Percentiles rank a stretch among this genome's conserved stretches.
phyloP scores from a whole-genome alignment of 2,329 filamentous ascomycete species.

The Hansfordia pulvinata region DNA sequence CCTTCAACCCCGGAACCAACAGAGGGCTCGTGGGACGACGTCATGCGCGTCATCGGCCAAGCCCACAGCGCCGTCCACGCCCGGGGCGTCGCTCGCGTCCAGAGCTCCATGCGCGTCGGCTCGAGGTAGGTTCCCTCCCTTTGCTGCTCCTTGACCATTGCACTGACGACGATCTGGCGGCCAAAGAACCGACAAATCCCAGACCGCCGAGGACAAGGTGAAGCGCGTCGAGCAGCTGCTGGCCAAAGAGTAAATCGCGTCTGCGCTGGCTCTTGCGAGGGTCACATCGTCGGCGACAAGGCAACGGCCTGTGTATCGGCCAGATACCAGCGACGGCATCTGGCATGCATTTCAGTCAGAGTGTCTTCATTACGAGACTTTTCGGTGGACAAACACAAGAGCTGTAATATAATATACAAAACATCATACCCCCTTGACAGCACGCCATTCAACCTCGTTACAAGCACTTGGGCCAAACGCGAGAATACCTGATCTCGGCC shows the following conservation, averaged over 20 bases:
- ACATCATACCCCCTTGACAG: too few relatives aligned
- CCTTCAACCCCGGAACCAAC: conserved; percentile 3
- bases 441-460: too few relatives aligned
- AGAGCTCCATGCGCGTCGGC: conserved; percentile 79
- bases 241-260: conserved; percentile 11
- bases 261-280: not conserved
- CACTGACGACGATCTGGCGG: not conserved
- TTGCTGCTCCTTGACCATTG: conserved; percentile 1
- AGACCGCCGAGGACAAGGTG: conserved; percentile 73
- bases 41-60: conserved; percentile 76
- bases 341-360: not conserved
- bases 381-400: not conserved
- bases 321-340: not conserved
- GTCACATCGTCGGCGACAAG: not conserved
- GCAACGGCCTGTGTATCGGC: too few relatives aligned
- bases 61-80: conserved; percentile 67
- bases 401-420: not conserved
- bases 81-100: conserved; percentile 67
- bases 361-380: not conserved
- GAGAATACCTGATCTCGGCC: not conserved
- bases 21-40: conserved; percentile 88
- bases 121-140: conserved; percentile 41
- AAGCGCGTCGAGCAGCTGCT: conserved; percentile 40
- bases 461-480: too few relatives aligned
- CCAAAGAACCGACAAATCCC: conserved; percentile 67